Conservation (phyloP, 179 eudicot genomes). For the Beta corolliflora region DNA sequence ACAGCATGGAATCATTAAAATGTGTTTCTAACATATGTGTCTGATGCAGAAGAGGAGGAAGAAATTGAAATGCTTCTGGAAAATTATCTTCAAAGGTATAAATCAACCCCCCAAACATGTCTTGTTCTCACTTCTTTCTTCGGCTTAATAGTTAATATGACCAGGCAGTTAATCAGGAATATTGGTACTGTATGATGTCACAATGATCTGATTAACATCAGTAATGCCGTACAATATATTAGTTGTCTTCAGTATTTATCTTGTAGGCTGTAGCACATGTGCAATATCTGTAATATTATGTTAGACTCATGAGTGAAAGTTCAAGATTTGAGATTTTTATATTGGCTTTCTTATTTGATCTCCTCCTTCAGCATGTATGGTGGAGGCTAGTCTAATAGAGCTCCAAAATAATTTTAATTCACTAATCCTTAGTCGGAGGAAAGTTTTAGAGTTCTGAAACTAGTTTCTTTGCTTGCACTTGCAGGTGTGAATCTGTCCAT, state of each 20-base stretch:
- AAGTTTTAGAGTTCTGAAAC: constrained; percentile 7
- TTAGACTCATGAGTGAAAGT: not conserved
- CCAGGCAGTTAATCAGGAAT: not conserved
- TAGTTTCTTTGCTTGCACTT: constrained; percentile 23
- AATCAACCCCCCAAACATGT: not conserved
- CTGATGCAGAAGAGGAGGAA: constrained; percentile 88
- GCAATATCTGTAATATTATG: not conserved
- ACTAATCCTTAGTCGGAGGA: not conserved
- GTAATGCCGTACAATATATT: not conserved
- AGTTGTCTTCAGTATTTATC: not conserved
- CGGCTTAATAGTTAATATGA: constrained; percentile 2
- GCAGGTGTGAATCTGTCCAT: constrained; percentile 98
- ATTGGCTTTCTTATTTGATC: constrained; percentile 8
- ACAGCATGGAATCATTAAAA: not conserved
- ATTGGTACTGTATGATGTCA: not conserved
- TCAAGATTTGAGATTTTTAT: not conserved
- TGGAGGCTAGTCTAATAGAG: not conserved
- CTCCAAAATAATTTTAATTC: not conserved
- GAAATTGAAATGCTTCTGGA: constrained; percentile 99
- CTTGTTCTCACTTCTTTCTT: not conserved
- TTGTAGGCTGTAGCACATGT: not conserved
- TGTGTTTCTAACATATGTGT: constrained; percentile 22
- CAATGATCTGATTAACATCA: not conserved
- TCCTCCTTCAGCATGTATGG: not conserved
- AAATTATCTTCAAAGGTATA: constrained; percentile 92